phyloP scores from a whole-genome alignment of 805 yeast species.

The Candida succiphila region DNA sequence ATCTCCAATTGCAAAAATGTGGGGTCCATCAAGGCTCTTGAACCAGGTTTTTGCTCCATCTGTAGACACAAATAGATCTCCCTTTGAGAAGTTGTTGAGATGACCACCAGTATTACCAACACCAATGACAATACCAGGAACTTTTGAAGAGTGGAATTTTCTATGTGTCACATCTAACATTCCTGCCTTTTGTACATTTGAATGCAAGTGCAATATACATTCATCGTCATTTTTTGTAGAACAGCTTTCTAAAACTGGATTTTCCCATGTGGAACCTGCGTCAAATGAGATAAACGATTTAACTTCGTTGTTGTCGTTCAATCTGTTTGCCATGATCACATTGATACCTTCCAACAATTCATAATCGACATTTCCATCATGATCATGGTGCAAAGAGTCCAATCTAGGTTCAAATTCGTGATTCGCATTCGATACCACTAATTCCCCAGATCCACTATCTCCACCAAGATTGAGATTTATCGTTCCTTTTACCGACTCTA shows the following conservation, averaged over 20 bases:
- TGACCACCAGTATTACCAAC: constrained; percentile 27
- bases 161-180: constrained; percentile 13
- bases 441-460: constrained; percentile 1
- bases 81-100: constrained; percentile 15
- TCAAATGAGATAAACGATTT: constrained; percentile 8
- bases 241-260: constrained; percentile 4
- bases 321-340: constrained; percentile 29
- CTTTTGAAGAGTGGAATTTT: constrained; percentile 26
- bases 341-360: constrained; percentile 34
- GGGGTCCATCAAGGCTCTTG: constrained; percentile 42
- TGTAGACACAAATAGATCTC: constrained; percentile 47
- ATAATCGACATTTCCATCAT: constrained; percentile 30
- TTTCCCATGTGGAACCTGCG: constrained; percentile 8
- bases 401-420: constrained; percentile 3
- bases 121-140: constrained; percentile 35
- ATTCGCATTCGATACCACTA: constrained; percentile 1
- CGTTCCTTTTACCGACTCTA: constrained; percentile 5
- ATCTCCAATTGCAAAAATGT: constrained; percentile 52
- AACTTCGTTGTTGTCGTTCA: constrained; percentile 12
- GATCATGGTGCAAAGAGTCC: constrained; percentile 14
- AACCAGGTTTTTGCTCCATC: constrained; percentile 67
- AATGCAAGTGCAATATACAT: constrained; percentile 22
- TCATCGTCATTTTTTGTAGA: neutral
- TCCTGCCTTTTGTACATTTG: constrained; percentile 18
- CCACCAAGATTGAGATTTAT: constrained; percentile 4